Base-by-base conservation (phyloP, 108 stramenopile species). In the Bacterosira constricta region DNA sequence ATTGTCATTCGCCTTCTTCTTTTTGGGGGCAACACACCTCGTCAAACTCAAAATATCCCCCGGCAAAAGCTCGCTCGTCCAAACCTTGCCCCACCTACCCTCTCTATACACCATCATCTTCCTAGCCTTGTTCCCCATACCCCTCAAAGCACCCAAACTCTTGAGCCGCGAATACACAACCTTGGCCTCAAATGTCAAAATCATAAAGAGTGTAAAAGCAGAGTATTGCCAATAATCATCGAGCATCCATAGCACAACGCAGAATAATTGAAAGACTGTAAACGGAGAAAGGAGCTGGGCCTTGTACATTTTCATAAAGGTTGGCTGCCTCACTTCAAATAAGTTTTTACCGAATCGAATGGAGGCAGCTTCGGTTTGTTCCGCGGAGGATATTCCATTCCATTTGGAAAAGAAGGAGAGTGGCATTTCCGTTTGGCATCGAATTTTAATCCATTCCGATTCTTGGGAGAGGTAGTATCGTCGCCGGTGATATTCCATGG, bases 151-250 rank as follows among this genome's bases (percentile, higher is more conserved):
- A 3, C 56, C 11, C 50, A 93, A 59, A 67, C 71, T 72, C 73
- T 90, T 91, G 75, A 92, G 71, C 10, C 95, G 63, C n/a, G 86
- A 84, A 66, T 92, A 94, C 7, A 98, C 98, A 29, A 95, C 94
- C 1, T 96, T 97, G 3, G 85, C 96, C 73, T 99, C 97, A 63
- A 97, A 98, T 7, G 79, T 79, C 17, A 96, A 71, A 34, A 99
- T 94, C 94, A 96, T 97, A 53, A 97, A 93, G 13, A 99, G 83
- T 4, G 87, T 95, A 77, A 97, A 99, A 44, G 90, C 84, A 29
- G 85, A 87, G 68, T 96, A 96, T 62, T 90, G 86, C 95, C 97
- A 97, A 82, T 88, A 98, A 51, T 95, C 90, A 79, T 99, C 98
- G 63, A 99, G 79, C 82, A 96, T 82, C 97, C 98, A 99, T 27